Evolutionary conservation across 345 rosid genomes (phyloP).

Genomic region (Melaleuca alternifolia): DNA sequence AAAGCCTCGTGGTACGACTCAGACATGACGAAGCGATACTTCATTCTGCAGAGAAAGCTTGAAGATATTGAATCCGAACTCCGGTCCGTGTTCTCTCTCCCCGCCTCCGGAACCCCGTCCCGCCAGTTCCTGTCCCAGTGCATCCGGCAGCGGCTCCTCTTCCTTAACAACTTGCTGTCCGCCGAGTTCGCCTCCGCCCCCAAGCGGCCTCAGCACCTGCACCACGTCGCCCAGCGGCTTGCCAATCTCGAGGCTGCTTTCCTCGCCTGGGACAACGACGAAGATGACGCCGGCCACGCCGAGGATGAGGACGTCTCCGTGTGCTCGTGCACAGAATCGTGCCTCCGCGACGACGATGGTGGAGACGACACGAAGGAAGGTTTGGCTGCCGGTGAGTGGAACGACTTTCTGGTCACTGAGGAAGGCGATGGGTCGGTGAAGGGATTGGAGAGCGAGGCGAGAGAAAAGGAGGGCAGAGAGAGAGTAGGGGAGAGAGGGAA

Average conservation of each 20-base stretch:
- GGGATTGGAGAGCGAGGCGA: not conserved
- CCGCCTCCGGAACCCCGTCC: not conserved
- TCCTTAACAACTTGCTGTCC: constrained; percentile 24
- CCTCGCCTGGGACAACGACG: constrained; percentile 6
- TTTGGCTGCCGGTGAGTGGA: not conserved
- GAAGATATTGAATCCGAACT: constrained; percentile 22
- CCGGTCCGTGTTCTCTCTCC: constrained; percentile 2
- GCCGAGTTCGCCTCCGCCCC: constrained; percentile 31
- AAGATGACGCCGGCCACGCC: not conserved
- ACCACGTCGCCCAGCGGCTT: constrained; percentile 8
- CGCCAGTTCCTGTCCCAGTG: constrained; percentile 7
- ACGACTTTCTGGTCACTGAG: not conserved
- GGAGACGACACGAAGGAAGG: not conserved
- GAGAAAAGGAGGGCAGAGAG: not conserved
- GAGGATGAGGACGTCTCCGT: constrained; percentile 2
- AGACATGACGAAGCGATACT: constrained; percentile 17
- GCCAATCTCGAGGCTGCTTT: constrained; percentile 13
- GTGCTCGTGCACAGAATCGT: constrained; percentile 15
- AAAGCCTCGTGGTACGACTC: not conserved
- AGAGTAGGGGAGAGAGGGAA: not conserved
- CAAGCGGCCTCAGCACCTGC: constrained; percentile 14
- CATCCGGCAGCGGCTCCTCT: constrained; percentile 23
- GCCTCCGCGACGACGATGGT: not conserved
- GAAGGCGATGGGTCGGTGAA: not conserved
- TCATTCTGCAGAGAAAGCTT: constrained; percentile 30